phyloP scores from a whole-genome alignment of 2,329 filamentous ascomycete genomes.

The Fusarium phyllophilum region DNA sequence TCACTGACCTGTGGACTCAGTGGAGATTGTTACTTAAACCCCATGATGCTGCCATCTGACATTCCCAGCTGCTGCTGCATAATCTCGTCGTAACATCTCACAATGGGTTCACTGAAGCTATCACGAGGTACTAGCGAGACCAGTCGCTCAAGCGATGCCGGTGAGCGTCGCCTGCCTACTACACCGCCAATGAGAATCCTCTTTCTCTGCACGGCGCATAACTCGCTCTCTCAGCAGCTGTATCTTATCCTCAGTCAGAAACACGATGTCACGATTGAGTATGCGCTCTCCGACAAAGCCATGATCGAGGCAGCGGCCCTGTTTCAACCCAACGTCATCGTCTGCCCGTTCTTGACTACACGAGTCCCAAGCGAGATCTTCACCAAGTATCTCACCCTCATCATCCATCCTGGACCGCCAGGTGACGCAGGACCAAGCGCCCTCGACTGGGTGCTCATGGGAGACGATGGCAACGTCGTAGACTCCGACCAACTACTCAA shows the following conservation, averaged over 20 bases:
- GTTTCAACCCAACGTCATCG: constrained; percentile 18
- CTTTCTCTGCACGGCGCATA: constrained; percentile 32
- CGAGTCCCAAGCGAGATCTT: constrained; percentile 20
- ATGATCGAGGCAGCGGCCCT: constrained; percentile 25
- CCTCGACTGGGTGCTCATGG: constrained; percentile 29
- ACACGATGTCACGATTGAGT: constrained; percentile 21
- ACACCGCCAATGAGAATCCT: constrained; percentile 26
- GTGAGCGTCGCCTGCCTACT: neutral
- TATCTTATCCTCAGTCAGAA: constrained; percentile 14
- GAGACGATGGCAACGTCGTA: constrained; percentile 17
- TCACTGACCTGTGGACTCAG: neutral
- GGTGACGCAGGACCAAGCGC: constrained; percentile 30
- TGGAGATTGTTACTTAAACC: constrained; percentile 9
- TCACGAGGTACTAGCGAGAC: neutral
- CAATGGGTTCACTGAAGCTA: neutral
- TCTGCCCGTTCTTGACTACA: constrained; percentile 26
- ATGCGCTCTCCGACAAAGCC: constrained; percentile 26
- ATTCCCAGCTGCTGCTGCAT: neutral
- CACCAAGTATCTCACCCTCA: constrained; percentile 24
- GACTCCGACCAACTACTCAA: constrained; percentile 21
- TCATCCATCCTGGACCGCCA: constrained; percentile 26
- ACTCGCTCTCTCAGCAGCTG: constrained; percentile 30
- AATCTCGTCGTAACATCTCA: neutral
- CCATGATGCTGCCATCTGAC: neutral
- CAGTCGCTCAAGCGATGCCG: neutral